phyloP scores from a whole-genome alignment of 768 basidiomycete species.

The Boletus patriciae region DNA sequence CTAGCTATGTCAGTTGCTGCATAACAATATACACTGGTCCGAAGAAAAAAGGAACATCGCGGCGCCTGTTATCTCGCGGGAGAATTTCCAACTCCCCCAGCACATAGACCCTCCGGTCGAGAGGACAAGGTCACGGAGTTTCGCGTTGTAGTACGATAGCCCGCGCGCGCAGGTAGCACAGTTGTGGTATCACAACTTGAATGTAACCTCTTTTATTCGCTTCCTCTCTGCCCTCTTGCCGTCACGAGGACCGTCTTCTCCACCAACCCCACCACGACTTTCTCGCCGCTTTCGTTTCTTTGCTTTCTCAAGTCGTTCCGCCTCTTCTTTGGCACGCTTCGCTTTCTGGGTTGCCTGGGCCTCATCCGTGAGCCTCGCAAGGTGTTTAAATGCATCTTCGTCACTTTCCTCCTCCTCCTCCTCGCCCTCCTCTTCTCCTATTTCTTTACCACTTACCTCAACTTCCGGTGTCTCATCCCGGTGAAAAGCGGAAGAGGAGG shows the following conservation, averaged over 20 bases:
- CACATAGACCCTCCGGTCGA: too few relatives aligned
- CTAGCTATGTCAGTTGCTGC: too few relatives aligned
- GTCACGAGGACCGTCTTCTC: background rate
- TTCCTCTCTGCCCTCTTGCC: slow-evolving; percentile 17
- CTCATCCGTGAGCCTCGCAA: slow-evolving; percentile 33
- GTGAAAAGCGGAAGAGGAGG: background rate
- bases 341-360: slow-evolving; percentile 26
- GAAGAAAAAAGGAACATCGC: too few relatives aligned
- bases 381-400: slow-evolving; percentile 33
- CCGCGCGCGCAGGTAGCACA: background rate
- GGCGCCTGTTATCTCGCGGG: too few relatives aligned
- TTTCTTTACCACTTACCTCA: slow-evolving; percentile 6
- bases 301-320: slow-evolving; percentile 29
- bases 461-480: slow-evolving; percentile 22
- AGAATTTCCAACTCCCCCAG: too few relatives aligned
- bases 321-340: slow-evolving; percentile 28
- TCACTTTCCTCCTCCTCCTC: slow-evolving; percentile 26
- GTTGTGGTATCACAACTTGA: slow-evolving; percentile 9
- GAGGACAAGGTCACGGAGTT: background rate
- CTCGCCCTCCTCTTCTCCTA: background rate
- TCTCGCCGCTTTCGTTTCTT: slow-evolving; percentile 34
- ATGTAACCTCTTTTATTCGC: slow-evolving; percentile 8
- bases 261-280: slow-evolving; percentile 7
- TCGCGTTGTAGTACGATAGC: background rate
- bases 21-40: too few relatives aligned